A percentile compares a stretch with the other conserved stretches of the same genome.
These are phyloP conservation scores for Cyclotella choctawhatcheeana DNA, from an alignment of 108 stramenopile genomes.

Conservation along the genomic window DNA sequence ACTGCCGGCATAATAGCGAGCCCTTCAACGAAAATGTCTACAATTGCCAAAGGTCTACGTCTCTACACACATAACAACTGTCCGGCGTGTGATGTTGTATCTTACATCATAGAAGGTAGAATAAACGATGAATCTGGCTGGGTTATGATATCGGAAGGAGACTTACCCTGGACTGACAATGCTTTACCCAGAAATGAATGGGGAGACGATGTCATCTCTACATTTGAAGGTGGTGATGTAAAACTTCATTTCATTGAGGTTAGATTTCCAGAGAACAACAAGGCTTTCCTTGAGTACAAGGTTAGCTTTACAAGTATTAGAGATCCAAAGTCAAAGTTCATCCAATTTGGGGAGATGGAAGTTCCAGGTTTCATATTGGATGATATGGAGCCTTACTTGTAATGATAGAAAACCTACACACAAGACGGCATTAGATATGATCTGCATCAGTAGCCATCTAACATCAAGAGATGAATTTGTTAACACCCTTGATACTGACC, in stretches of 20 bases:
- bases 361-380: conserved; percentile 1
- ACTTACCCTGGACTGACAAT: conserved; percentile 14
- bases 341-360: conserved; percentile 18
- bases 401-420: too few species aligned
- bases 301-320: conserved; percentile 10
- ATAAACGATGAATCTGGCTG: conserved; percentile 17
- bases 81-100: conserved; percentile 28
- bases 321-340: conserved; percentile 1
- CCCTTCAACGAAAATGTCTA: conserved; percentile 2
- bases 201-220: conserved; percentile 21
- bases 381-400: too few species aligned
- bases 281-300: conserved; percentile 26
- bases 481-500: too few species aligned
- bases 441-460: too few species aligned
- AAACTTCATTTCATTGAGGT: conserved; percentile 11
- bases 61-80: conserved; percentile 40
- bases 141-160: conserved; percentile 8
- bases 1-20: conserved; percentile 16
- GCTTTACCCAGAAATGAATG: conserved; percentile 14
- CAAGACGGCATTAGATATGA: too few species aligned
- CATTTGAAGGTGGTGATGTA: conserved; percentile 23
- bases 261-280: conserved; percentile 22
- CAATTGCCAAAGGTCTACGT: conserved; percentile 31
- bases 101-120: conserved; percentile 29
- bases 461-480: too few species aligned